These are phyloP conservation scores for Escallonia rubra DNA, from an alignment of 129 eudicot genomes.

Conservation along the genomic window DNA sequence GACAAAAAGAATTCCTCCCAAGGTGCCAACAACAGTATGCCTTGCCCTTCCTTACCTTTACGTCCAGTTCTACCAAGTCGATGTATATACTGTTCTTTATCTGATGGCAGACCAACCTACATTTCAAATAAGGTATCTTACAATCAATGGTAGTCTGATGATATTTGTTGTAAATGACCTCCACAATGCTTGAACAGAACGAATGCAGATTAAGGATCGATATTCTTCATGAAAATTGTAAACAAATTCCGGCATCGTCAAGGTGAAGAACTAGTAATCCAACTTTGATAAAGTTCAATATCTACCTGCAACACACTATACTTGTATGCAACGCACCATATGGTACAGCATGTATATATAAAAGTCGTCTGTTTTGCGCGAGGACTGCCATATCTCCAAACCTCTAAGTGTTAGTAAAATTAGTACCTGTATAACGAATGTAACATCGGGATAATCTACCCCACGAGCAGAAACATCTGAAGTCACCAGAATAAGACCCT, in stretches of 20 bases:
- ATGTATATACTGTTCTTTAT: slow-evolving; percentile 84
- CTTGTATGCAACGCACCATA: too few relatives aligned
- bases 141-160: background rate
- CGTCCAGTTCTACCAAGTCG: slow-evolving; percentile 95
- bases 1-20: slow-evolving; percentile 88
- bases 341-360: too few relatives aligned
- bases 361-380: too few relatives aligned
- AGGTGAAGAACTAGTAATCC: too few relatives aligned
- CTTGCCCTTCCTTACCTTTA: slow-evolving; percentile 90
- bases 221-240: background rate
- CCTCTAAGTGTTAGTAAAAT: background rate
- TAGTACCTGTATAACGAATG: slow-evolving; percentile 85
- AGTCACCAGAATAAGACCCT: slow-evolving; percentile 89
- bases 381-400: too few relatives aligned
- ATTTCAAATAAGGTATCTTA: slow-evolving; percentile 3
- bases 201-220: too few relatives aligned
- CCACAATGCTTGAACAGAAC: background rate
- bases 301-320: too few relatives aligned
- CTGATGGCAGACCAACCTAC: slow-evolving; percentile 83
- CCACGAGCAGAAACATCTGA: slow-evolving; percentile 99
- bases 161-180: background rate
- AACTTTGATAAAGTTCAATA: too few relatives aligned
- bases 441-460: slow-evolving; percentile 99
- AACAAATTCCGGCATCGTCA: background rate
- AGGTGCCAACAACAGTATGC: slow-evolving; percentile 77